phyloP scores from a whole-genome alignment of 441 rosid genomes.

The Lagerstroemia fauriei region DNA sequence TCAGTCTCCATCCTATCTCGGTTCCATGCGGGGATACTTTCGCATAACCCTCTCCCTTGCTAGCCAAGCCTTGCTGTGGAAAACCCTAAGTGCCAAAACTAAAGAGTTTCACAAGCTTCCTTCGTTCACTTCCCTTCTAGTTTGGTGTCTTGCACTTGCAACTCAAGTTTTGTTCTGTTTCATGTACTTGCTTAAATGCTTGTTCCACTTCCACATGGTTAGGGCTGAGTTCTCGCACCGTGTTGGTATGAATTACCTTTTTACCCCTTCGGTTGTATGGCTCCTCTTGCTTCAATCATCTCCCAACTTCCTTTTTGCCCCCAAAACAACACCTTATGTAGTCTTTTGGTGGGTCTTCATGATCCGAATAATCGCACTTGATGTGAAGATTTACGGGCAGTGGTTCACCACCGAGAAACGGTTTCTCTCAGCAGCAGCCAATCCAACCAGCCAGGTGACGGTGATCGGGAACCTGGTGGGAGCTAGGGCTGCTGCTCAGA shows the following conservation, averaged over 20 bases:
- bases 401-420: constrained; percentile 70
- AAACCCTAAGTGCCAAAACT: constrained; percentile 35
- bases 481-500: constrained; percentile 54
- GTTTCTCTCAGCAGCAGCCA: constrained; percentile 55
- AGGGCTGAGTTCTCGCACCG: constrained; percentile 45
- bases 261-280: constrained; percentile 59
- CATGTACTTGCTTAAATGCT: constrained; percentile 36
- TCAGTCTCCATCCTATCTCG: constrained; percentile 35
- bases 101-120: constrained; percentile 28
- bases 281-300: constrained; percentile 65
- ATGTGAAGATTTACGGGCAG: constrained; percentile 65
- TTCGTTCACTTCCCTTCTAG: constrained; percentile 29
- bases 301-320: constrained; percentile 27
- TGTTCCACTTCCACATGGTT: constrained; percentile 37
- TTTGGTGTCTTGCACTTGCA: constrained; percentile 40
- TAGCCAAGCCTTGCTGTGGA: constrained; percentile 50
- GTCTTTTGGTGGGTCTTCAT: constrained; percentile 49
- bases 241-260: constrained; percentile 62
- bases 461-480: constrained; percentile 64
- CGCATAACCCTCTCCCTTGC: constrained; percentile 43
- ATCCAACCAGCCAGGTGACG: constrained; percentile 63
- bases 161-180: constrained; percentile 32
- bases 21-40: constrained; percentile 53
- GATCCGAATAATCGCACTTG: constrained; percentile 50
- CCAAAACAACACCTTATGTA: constrained; percentile 22